Percentiles rank a stretch among this genome's conserved stretches.
Conservation (phyloP, 2,329 filamentous ascomycete species). For the Hansfordia pulvinata region DNA sequence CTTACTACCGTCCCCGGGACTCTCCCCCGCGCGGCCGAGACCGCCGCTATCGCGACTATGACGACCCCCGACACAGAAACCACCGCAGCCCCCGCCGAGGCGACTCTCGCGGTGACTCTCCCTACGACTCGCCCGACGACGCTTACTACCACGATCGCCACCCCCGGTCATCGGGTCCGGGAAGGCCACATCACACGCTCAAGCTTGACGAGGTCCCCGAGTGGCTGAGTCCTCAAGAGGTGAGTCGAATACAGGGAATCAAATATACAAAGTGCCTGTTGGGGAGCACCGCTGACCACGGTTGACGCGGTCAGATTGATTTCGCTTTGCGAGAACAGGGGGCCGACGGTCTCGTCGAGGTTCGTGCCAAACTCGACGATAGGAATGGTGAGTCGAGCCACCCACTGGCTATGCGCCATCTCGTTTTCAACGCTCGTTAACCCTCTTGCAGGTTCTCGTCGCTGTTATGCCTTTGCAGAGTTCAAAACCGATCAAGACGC, state of each 20-base stretch:
- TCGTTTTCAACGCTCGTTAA: constrained; percentile 1
- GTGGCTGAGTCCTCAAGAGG: constrained; percentile 14
- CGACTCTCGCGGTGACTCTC: constrained; percentile 11
- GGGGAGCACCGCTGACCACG: no score
- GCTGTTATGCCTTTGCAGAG: constrained; percentile 24
- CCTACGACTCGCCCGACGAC: constrained; percentile 13
- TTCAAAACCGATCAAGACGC: constrained; percentile 24
- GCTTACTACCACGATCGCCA: constrained; percentile 10
- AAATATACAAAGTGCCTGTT: neutral
- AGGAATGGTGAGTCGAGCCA: constrained; percentile 9
- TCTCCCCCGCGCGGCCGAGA: constrained; percentile 8
- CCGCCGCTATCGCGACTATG: constrained; percentile 10
- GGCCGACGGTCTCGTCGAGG: constrained; percentile 14
- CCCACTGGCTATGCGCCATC: neutral
- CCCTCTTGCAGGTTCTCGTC: constrained; percentile 9
- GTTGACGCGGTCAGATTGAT: constrained; percentile 12
- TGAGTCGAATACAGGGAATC: constrained; percentile 3
- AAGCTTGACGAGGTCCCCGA: constrained; percentile 19
- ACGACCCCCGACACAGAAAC: constrained; percentile 8
- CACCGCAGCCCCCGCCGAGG: constrained; percentile 11
- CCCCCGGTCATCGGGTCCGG: constrained; percentile 13
- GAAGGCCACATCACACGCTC: constrained; percentile 17
- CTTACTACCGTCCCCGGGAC: no score
- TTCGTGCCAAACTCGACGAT: constrained; percentile 18
- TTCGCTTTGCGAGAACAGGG: constrained; percentile 14